Conservation (phyloP, 2,329 filamentous ascomycete genomes). For the Pseudohalonectria lignicola region DNA sequence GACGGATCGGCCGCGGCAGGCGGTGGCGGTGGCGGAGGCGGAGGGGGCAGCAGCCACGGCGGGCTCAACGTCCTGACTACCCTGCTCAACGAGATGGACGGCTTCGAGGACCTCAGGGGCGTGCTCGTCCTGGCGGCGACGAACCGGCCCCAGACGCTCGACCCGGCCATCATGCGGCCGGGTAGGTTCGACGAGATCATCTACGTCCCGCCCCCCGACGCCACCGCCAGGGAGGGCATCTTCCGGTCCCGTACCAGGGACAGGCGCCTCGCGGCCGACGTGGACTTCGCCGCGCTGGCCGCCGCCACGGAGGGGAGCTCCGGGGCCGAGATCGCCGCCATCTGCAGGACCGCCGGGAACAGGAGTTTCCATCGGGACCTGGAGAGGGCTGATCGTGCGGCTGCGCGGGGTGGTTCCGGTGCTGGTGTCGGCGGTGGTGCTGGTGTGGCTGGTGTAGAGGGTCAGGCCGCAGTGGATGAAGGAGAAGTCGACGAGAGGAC, state of each 20-base stretch:
- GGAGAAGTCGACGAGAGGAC: slow-evolving; percentile 10
- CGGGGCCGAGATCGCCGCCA: slow-evolving; percentile 64
- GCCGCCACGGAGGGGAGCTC: slow-evolving; percentile 63
- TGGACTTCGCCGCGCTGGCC: slow-evolving; percentile 56
- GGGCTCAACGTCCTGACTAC: slow-evolving; percentile 81
- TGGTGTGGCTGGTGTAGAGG: not conserved
- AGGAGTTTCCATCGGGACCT: too few relatives aligned
- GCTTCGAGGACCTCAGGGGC: slow-evolving; percentile 73
- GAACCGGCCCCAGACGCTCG: slow-evolving; percentile 78
- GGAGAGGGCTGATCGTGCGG: too few relatives aligned
- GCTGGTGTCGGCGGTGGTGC: too few relatives aligned
- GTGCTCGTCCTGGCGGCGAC: slow-evolving; percentile 86
- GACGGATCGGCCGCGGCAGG: not conserved
- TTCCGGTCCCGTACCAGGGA: slow-evolving; percentile 55
- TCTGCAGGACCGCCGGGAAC: slow-evolving; percentile 35
- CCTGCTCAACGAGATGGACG: slow-evolving; percentile 89
- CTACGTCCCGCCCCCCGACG: slow-evolving; percentile 75
- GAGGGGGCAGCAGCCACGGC: slow-evolving; percentile 23
- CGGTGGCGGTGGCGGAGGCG: slow-evolving; percentile 7
- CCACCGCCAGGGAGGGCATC: slow-evolving; percentile 64
- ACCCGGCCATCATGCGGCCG: slow-evolving; percentile 74
- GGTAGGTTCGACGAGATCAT: slow-evolving; percentile 78
- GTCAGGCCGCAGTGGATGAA: not conserved
- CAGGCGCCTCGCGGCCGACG: slow-evolving; percentile 47
- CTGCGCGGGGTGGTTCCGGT: too few relatives aligned